phyloP scores from a whole-genome alignment of 139 green algal species.

The Pleodorina starrii region DNA sequence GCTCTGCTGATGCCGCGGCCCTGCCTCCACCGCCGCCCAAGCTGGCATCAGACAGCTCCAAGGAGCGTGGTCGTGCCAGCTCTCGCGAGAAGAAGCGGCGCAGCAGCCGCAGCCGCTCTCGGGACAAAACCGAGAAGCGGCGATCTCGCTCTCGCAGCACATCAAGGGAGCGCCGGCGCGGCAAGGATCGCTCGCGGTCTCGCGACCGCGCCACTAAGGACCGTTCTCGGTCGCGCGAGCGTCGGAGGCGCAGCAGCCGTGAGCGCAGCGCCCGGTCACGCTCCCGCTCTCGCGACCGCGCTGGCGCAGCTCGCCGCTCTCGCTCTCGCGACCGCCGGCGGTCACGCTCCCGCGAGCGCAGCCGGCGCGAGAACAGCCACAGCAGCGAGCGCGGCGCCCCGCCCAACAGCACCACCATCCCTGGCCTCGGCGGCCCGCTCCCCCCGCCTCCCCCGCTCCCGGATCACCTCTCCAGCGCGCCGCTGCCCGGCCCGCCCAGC shows the following conservation, averaged over 20 bases:
- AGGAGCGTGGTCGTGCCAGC: slow-evolving; percentile 19
- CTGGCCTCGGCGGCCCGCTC: slow-evolving; percentile 23
- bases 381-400: slow-evolving; percentile 17
- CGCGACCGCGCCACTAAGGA: slow-evolving; percentile 30
- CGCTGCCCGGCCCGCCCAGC: neutral
- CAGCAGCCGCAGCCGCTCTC: slow-evolving; percentile 36
- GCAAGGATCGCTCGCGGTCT: slow-evolving; percentile 29
- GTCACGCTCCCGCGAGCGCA: slow-evolving; percentile 17
- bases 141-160: slow-evolving; percentile 31
- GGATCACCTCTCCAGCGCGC: neutral
- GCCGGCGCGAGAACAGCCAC: slow-evolving; percentile 15
- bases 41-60: neutral
- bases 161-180: slow-evolving; percentile 19
- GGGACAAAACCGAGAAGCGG: slow-evolving; percentile 9
- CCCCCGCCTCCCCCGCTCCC: slow-evolving; percentile 22
- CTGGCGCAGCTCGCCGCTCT: neutral
- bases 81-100: slow-evolving; percentile 36
- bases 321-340: slow-evolving; percentile 15
- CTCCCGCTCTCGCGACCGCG: slow-evolving; percentile 22
- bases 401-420: slow-evolving; percentile 12
- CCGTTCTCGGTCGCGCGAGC: slow-evolving; percentile 38
- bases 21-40: slow-evolving; percentile 37
- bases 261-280: slow-evolving; percentile 29
- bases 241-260: slow-evolving; percentile 27
- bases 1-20: neutral